Evolutionary conservation across 768 basidiomycete species (phyloP).

Genomic region (Leccinum pellstonianum): DNA sequence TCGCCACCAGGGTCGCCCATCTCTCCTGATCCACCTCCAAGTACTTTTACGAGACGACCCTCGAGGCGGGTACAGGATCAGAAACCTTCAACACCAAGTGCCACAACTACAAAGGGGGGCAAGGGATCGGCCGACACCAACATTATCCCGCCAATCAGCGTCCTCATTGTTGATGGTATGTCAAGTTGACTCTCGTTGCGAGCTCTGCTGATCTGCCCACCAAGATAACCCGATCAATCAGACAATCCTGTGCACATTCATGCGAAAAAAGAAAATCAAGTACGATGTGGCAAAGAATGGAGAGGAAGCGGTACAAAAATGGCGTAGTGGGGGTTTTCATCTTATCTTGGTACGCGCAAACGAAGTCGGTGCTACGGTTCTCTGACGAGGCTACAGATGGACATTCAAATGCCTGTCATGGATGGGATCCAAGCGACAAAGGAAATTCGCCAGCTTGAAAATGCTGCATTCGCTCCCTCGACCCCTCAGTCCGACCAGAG

Average conservation of each 20-base stretch:
- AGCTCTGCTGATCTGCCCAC: constrained; percentile 13
- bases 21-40: constrained; percentile 24
- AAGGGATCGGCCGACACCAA: constrained; percentile 58
- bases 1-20: constrained; percentile 36
- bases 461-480: constrained; percentile 62
- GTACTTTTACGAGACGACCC: constrained; percentile 28
- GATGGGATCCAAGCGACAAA: constrained; percentile 97
- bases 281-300: constrained; percentile 95
- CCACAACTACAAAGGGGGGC: constrained; percentile 43
- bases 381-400: constrained; percentile 70
- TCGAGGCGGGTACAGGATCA: constrained; percentile 34
- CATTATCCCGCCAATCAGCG: constrained; percentile 94
- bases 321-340: constrained; percentile 91
- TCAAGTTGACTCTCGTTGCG: constrained; percentile 18
- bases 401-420: constrained; percentile 99
- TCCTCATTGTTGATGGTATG: constrained; percentile 96
- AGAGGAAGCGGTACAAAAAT: constrained; percentile 93
- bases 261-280: constrained; percentile 94
- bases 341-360: constrained; percentile 76
- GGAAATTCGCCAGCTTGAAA: constrained; percentile 87
- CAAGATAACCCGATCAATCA: constrained; percentile 98
- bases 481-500: constrained; percentile 60
- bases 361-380: neutral
- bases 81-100: constrained; percentile 27
- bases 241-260: constrained; percentile 94